These are phyloP conservation scores for Umbelopsis sp. DNA, from an alignment of 192 early-diverging fungal genomes.

Conservation along the genomic window DNA sequence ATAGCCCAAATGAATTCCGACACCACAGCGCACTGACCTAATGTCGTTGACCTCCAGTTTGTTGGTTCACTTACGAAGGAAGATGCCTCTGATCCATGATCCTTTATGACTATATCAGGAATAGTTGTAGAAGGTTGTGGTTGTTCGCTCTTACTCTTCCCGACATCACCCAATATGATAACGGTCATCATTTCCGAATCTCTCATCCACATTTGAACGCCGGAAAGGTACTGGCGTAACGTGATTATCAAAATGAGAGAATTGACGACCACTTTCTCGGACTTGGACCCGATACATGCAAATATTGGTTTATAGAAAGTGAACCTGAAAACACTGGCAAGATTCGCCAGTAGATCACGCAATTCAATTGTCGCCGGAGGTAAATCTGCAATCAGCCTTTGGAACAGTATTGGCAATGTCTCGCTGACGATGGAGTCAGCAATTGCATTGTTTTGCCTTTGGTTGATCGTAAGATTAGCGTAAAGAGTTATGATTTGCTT, in stretches of 20 bases:
- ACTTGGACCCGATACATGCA: constrained; percentile 56
- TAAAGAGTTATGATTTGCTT: constrained; percentile 22
- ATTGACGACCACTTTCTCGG: constrained; percentile 42
- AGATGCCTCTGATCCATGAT: constrained; percentile 1
- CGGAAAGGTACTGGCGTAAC: constrained; percentile 46
- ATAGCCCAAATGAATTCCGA: constrained; percentile 56
- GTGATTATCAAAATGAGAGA: constrained; percentile 47
- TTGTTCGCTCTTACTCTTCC: constrained; percentile 25
- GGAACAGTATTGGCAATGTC: constrained; percentile 50
- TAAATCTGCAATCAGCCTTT: constrained; percentile 40
- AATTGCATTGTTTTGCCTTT: constrained; percentile 30
- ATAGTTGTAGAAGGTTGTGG: not conserved
- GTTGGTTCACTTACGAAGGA: not conserved
- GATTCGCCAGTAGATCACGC: constrained; percentile 39
- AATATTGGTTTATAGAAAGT: constrained; percentile 58
- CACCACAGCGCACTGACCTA: constrained; percentile 57
- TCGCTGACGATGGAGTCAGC: constrained; percentile 42
- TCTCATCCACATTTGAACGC: constrained; percentile 58
- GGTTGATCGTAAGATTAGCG: constrained; percentile 25
- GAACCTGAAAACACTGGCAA: constrained; percentile 37
- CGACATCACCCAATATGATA: constrained; percentile 57
- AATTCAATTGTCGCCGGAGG: constrained; percentile 44
- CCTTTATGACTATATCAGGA: not conserved
- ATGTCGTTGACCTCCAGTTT: constrained; percentile 53
- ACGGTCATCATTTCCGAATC: constrained; percentile 60